Conservation (phyloP, 768 basidiomycete genomes). For the Suillus subluteus region DNA sequence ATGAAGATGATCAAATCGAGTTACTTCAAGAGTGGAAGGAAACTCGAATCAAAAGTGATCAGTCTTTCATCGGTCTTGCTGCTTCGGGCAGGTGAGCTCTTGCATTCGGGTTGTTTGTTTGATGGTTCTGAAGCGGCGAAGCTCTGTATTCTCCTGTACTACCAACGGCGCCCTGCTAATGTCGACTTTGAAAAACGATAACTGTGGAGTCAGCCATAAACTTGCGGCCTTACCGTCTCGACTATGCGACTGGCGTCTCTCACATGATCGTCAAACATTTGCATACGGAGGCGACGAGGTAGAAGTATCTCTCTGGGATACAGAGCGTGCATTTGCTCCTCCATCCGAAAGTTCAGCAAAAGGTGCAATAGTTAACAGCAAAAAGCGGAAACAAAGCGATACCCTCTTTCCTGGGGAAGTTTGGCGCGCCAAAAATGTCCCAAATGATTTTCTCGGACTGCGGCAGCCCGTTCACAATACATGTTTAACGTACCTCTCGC, state of each 20-base stretch:
- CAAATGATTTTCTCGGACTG: slow-evolving; percentile 75
- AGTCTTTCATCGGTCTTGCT: slow-evolving; percentile 66
- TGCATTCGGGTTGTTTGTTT: not conserved
- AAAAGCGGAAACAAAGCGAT: slow-evolving; percentile 59
- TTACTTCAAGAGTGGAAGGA: slow-evolving; percentile 64
- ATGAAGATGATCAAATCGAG: slow-evolving; percentile 45
- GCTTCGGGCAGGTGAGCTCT: slow-evolving; percentile 50
- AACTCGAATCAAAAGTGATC: slow-evolving; percentile 51
- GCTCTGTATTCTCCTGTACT: slow-evolving; percentile 68
- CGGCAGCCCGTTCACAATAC: slow-evolving; percentile 82
- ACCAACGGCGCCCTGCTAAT: slow-evolving; percentile 73
- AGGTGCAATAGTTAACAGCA: slow-evolving; percentile 17
- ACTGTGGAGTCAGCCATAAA: slow-evolving; percentile 23
- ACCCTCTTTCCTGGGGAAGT: slow-evolving; percentile 70
- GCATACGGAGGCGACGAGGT: slow-evolving; percentile 88
- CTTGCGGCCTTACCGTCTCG: slow-evolving; percentile 64
- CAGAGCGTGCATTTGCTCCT: slow-evolving; percentile 55
- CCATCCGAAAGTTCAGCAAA: slow-evolving; percentile 22
- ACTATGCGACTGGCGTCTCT: slow-evolving; percentile 68
- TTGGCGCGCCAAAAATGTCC: slow-evolving; percentile 86
- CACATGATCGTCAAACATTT: slow-evolving; percentile 56
- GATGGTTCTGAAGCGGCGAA: slow-evolving; percentile 14
- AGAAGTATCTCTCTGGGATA: slow-evolving; percentile 80
- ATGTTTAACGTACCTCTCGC: slow-evolving; percentile 60
- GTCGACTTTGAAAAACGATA: slow-evolving; percentile 38